Evolutionary conservation across 2,329 filamentous ascomycete genomes (phyloP).

Genomic region (Botrytis medusae): DNA sequence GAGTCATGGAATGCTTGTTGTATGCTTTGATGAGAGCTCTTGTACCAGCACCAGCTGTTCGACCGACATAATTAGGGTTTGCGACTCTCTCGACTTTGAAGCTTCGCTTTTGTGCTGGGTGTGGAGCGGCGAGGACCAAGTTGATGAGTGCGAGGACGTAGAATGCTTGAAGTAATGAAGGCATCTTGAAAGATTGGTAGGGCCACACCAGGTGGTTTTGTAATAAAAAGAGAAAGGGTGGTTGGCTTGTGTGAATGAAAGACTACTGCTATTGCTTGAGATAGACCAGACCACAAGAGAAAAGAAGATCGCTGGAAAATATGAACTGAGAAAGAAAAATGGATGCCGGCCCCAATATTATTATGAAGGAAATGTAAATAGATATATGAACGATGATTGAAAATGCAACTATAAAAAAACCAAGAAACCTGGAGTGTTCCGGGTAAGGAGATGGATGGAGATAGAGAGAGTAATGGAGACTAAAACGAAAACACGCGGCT

Average conservation of each 20-base stretch:
- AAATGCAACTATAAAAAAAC: conserved; percentile 31
- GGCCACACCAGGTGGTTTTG: conserved; percentile 24
- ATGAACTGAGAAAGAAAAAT: conserved; percentile 21
- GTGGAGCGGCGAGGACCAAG: conserved; percentile 48
- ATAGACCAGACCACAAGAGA: conserved; percentile 27
- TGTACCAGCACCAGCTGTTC: conserved; percentile 36
- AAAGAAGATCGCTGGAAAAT: conserved; percentile 7
- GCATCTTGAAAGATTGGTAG: conserved; percentile 33
- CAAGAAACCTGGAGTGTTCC: conserved; percentile 18
- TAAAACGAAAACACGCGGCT: conserved; percentile 32
- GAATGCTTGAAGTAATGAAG: conserved; percentile 39
- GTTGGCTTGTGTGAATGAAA: conserved; percentile 27
- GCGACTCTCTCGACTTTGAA: conserved; percentile 39
- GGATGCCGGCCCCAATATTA: conserved; percentile 33
- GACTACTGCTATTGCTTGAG: conserved; percentile 24
- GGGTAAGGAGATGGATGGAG: conserved; percentile 2
- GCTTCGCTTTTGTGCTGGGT: conserved; percentile 43
- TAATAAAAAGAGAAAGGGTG: conserved; percentile 13
- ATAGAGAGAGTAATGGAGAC: conserved; percentile 20
- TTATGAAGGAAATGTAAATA: conserved; percentile 29
- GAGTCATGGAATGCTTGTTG: conserved; percentile 62
- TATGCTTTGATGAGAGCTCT: conserved; percentile 64
- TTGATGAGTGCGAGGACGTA: conserved; percentile 50
- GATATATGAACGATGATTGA: conserved; percentile 28
- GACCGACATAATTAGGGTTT: conserved; percentile 47